Percentiles rank a stretch among this genome's conserved stretches.
phyloP scores from a whole-genome alignment of 805 yeast genomes.

The Candida argentea region DNA sequence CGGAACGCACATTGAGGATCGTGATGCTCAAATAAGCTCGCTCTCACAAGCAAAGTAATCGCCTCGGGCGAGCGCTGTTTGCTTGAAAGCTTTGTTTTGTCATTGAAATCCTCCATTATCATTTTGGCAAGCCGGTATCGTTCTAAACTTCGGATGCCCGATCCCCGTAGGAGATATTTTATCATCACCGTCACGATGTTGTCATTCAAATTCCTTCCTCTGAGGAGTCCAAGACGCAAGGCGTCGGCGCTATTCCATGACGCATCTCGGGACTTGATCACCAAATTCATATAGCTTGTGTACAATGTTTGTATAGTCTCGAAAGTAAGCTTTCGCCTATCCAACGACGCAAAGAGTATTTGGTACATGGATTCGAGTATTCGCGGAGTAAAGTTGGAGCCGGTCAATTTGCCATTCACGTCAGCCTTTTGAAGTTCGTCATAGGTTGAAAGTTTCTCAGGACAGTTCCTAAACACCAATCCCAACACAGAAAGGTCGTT shows the following conservation, averaged over 20 bases:
- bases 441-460: too few species aligned
- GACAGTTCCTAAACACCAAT: constrained; percentile 15
- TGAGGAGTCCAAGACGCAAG: too few species aligned
- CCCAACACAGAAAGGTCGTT: constrained; percentile 19
- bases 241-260: too few species aligned
- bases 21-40: constrained; percentile 21
- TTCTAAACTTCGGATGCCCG: constrained; percentile 5
- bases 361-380: constrained; percentile 17
- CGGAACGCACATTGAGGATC: constrained; percentile 25
- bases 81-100: constrained; percentile 7
- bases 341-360: constrained; percentile 10
- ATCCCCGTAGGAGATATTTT: constrained; percentile 3
- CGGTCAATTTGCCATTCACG: constrained; percentile 17
- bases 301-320: constrained; percentile 13
- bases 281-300: constrained; percentile 9
- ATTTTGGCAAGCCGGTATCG: constrained; percentile 15
- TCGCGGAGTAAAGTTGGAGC: constrained; percentile 11
- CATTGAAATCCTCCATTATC: constrained; percentile 16
- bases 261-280: too few species aligned
- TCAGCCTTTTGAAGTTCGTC: constrained; percentile 18
- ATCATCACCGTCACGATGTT: constrained; percentile 6
- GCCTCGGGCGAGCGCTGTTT: constrained; percentile 12
- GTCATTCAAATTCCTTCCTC: constrained; percentile 2
- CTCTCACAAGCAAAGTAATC: constrained; percentile 20
- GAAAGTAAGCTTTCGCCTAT: constrained; percentile 7